Base-by-base conservation (phyloP, 2,329 filamentous ascomycete species). In the Sphaceloma murrayae region DNA sequence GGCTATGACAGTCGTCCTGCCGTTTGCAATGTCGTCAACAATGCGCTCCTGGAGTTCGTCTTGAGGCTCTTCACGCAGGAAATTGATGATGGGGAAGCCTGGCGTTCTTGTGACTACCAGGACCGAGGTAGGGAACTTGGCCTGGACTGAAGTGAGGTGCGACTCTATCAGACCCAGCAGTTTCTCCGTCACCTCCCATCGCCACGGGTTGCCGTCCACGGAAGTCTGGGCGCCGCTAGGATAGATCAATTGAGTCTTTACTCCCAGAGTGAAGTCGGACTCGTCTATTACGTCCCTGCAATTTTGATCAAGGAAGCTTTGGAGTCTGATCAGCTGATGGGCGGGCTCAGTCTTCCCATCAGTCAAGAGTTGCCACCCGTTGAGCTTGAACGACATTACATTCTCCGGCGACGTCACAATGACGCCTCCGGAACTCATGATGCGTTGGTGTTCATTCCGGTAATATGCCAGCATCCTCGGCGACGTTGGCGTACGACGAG, bases 231-330 rank as follows among this genome's bases (percentile, higher is more conserved):
- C 52, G 6, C 66, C 66, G 9, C 65, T 65, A 1, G 67, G 65
- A 40, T 67, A 69, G 13, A 67, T 63, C 0, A 69, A 54, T 51
- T 67, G 64, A 11, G 65, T 67, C 2, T 56, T 52, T 1, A 63
- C 60, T 1, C 61, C 60, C 26, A 68, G 56, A n/a, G 62, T 64
- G 18, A 67, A 59, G 40, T 69, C 67, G 27, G 58, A 79, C 52
- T 84, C 80, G 49, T 84, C 80, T 0, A 84, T 58, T 0, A 84
- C 64, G 52, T 85, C 79, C 0, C 78, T 67, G 2, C 67, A 72
- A 1, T 62, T 53, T 0, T 48, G 47, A 2, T 71, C 61, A 4
- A 82, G 54, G 63, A 70, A 75, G 0, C 56, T 47, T 19, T 80
- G 73, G 0, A 67, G 64, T 0, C 58, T 55, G 2, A 79, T 60